These are phyloP conservation scores for Talaromyces borbonicus DNA, from an alignment of 495 filamentous ascomycete genomes.

Conservation along the genomic window DNA sequence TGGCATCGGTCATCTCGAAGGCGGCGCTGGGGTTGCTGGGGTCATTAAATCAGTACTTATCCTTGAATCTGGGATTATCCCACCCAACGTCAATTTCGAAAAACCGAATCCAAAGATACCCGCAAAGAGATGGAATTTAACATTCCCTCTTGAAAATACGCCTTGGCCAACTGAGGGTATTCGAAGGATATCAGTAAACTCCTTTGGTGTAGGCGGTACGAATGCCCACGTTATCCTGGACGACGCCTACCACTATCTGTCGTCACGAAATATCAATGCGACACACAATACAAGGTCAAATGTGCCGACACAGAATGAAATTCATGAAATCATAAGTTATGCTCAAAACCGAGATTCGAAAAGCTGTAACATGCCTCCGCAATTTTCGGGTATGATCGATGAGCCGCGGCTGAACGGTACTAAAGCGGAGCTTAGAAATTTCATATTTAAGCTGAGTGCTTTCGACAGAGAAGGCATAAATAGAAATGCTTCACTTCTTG, in stretches of 20 bases:
- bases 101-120: constrained; percentile 20
- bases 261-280: constrained; percentile 6
- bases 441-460: not conserved
- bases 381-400: not conserved
- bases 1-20: constrained; percentile 46
- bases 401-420: not conserved
- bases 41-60: constrained; percentile 51
- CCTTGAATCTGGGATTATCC: constrained; percentile 40
- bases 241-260: constrained; percentile 16
- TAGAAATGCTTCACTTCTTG: not conserved
- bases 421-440: not conserved
- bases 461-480: not conserved
- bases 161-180: constrained; percentile 12
- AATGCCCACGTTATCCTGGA: constrained; percentile 29
- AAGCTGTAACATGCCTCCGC: no score
- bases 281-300: constrained; percentile 11
- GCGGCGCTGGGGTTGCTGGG: constrained; percentile 45
- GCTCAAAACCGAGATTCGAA: no score
- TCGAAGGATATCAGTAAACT: constrained; percentile 17
- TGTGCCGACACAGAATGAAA: not conserved
- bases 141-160: constrained; percentile 11
- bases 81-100: constrained; percentile 29
- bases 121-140: constrained; percentile 4
- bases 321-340: not conserved
- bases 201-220: constrained; percentile 25